Percentiles rank a stretch among this genome's conserved stretches.
Conservation (phyloP, 2,329 filamentous ascomycete genomes). For the Sclerotinia subarctica region DNA sequence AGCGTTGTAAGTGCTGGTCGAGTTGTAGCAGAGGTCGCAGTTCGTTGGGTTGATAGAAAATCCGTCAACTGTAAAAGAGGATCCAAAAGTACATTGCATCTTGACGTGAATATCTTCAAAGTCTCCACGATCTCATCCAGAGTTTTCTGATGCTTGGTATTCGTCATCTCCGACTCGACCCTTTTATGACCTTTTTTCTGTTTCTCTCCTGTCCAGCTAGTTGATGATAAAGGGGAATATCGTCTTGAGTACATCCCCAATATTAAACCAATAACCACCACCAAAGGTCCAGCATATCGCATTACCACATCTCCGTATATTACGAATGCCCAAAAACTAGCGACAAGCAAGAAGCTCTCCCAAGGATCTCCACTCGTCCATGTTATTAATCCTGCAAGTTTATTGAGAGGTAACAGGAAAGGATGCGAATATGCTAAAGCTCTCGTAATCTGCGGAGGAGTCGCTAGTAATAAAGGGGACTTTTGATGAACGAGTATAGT, state of each 20-base stretch:
- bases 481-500: constrained; percentile 97
- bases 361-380: constrained; percentile 94
- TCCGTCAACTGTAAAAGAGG: constrained; percentile 86
- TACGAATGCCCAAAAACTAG: constrained; percentile 78
- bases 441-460: constrained; percentile 89
- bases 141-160: constrained; percentile 82
- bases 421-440: constrained; percentile 95
- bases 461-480: constrained; percentile 86
- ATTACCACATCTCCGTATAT: constrained; percentile 85
- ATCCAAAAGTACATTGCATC: constrained; percentile 89
- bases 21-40: constrained; percentile 86
- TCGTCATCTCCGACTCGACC: constrained; percentile 52
- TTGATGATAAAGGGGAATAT: constrained; percentile 87
- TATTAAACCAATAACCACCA: constrained; percentile 76
- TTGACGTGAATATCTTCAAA: constrained; percentile 80
- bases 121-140: constrained; percentile 97
- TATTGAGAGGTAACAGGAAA: constrained; percentile 86
- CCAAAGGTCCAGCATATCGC: constrained; percentile 75
- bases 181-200: constrained; percentile 53
- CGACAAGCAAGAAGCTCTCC: constrained; percentile 92
- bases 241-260: constrained; percentile 87
- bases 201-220: constrained; percentile 65
- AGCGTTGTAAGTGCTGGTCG: constrained; percentile 84
- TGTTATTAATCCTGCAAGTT: constrained; percentile 77
- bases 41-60: constrained; percentile 86